Base-by-base conservation (phyloP, 2,329 filamentous ascomycete genomes). In the Sclerotinia glacialis region DNA sequence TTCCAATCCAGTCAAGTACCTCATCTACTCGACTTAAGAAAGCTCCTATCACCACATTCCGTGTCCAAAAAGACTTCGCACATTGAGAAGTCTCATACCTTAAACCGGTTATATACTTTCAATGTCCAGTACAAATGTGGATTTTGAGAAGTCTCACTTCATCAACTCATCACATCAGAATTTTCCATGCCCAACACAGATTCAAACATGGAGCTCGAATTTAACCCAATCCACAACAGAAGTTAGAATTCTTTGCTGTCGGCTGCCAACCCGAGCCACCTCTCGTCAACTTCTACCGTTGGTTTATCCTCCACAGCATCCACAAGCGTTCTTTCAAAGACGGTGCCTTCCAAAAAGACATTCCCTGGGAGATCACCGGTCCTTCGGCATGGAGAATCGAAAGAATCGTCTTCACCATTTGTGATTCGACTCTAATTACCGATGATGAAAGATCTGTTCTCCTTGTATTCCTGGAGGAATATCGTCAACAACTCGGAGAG, bases 241-340 rank as follows among this genome's bases (percentile, higher is more conserved):
- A 52, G 14, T 26, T n/a, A 18, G n/a, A 12, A 8, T 40, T 34
- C 34, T 26, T 42, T 14, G 5, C n/a, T 7, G 26, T 60, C 28
- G 4, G 16, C 18, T 11, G 60, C 14, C 23, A 60, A 21, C 26
- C n/a, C 5, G 63, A 65, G 26, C 31, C n/a, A 5, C 37, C 44
- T 21, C 37, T 59, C 18, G 34, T 47, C 9, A 37, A 31, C 5
- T 65, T 65, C 12, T 65, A 65, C 54, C 63, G 63, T 31, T 65
- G 63, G 63, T 65, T 60, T 12, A 47, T 65, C 14, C 63, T 65
- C 31, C 55, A 65, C 31, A 37, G 47, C 34, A 65, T 65, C 55
- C 63, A 65, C 18, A 65, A 65, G 26, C 63, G 63, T 21, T 12
- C 21, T 16, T 60, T 65, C 18, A 65, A 65, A 12, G 21, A 65